Base-by-base conservation (phyloP, 129 eudicot species). In the Lactuca sativa region DNA sequence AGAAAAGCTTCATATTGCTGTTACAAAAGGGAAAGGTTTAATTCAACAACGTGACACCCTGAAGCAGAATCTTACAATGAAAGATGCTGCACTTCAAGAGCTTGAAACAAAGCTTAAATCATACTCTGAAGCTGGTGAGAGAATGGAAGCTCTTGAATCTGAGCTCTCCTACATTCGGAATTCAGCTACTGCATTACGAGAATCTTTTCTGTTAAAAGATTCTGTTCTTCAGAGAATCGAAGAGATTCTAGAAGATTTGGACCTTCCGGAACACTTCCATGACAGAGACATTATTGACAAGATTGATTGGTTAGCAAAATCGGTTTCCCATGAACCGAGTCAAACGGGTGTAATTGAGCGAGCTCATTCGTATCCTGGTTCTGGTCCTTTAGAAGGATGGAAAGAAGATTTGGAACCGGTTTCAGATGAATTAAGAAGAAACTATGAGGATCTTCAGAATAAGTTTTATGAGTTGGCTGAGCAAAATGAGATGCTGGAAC, bases 61-160 rank as follows among this genome's bases (percentile, higher is more conserved):
- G 65, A 90, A 87, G 82, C 95, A 93, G 59, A 89, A 86, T 41
- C 84, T 93, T 47, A 78, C 87, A 48, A 90, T 71, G 61, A 90
- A 87, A 84, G 97, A 93, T 53, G 69, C 86, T 1, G 81, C 90
- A 78, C 74, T 93, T 77, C 82, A 78, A 65, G 99, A 93, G 59
- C 82, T 80, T 32, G 99, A 90, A 74, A 77, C 82, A 56, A 90
- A 87, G 60, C 82, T 93, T 13, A 90, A 82, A 83, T 53, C 81
- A 51, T 93, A 93, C 73, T 85, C 88, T 21, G 99, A 93, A 79
- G 99, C 97, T 7, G 99, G 97, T 69, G 99, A 90, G 72, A 88
- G 99, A 59, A 85, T 90, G 92, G 99, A 93, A 87, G 97, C 99
- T 72, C 83, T 93, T 62, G 97, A 93, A 83, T 89, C 99, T 33